Evolutionary conservation across 306 rosid species (phyloP).

Genomic region (barrel medic (Medicago truncatula)): DNA sequence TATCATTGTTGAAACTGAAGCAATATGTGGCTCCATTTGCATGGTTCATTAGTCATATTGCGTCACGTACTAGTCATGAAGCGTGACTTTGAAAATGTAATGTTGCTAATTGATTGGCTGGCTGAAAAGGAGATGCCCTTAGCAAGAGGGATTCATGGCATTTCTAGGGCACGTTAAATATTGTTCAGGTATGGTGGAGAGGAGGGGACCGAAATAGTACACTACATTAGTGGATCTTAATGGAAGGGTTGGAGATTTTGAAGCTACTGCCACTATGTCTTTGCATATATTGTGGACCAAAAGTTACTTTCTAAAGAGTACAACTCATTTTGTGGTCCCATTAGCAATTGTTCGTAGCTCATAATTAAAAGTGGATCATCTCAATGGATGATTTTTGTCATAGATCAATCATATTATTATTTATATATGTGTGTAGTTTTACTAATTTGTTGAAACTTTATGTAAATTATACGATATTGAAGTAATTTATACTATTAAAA

Average conservation of each 20-base stretch:
- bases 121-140: constrained; percentile 37
- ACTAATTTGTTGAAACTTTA: no score
- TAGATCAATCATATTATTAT: background rate
- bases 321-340: constrained; percentile 19
- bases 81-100: constrained; percentile 46
- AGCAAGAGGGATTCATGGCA: constrained; percentile 36
- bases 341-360: background rate
- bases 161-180: constrained; percentile 24
- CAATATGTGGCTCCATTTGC: constrained; percentile 31
- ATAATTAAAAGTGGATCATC: background rate
- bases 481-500: no score
- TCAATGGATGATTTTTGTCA: background rate
- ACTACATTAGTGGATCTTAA: constrained; percentile 23
- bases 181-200: constrained; percentile 40
- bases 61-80: constrained; percentile 34
- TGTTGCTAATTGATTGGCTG: constrained; percentile 28
- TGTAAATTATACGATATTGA: no score
- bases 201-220: constrained; percentile 48
- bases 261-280: constrained; percentile 35
- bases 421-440: no score
- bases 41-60: constrained; percentile 39
- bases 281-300: constrained; percentile 42
- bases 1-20: background rate
- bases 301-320: constrained; percentile 20
- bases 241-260: constrained; percentile 41